Evolutionary conservation across 106 monocot species (phyloP), one percentile per base, ranked within the genome.

Genomic region (Phalaenopsis aphrodite): DNA sequence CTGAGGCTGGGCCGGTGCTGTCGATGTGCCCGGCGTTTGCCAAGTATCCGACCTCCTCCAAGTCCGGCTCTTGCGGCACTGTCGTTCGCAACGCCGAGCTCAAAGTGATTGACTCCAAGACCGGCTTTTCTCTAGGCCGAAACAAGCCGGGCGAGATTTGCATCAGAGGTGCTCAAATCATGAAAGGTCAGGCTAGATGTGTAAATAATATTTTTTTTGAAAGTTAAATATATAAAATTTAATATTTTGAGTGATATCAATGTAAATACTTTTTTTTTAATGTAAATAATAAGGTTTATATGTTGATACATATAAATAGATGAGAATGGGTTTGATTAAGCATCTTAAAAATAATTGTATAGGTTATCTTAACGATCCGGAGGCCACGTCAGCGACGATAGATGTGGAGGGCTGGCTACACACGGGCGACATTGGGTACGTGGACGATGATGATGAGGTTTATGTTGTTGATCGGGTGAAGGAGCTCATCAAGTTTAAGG

Each of bases 401-500:
- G 97, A 98, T 80, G 81, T 87, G 1, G 92, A 94, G 9, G 94
- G 97, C 0, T 98, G 97, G 97, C 82, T 98, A 58, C 97, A 94
- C 83, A 98, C 94, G 2, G 97, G 97, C 3, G 97, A 98, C 80
- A 87, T 98, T 3, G 97, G 97, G 18, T 98, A 83, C 69, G 90
- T 98, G 18, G 97, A 98, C 46, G 97, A 98, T 36, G 89, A 92
- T 74, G 97, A 94, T 4, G 97, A 98, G 82, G 84, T 98, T 64
- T 98, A 89, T 89, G 94, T 98, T 39, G 90, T 98, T 10, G 97
- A 98, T 42, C 83, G 97, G 75, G 86, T 94, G n/a, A 98, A 98
- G 79, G 97, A 98, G 81, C 94, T 98, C 72, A 98, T 98, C 92
- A 98, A 94, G 67, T 98, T 86, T 86, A 98, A 98, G 82, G 97